Base-by-base conservation (phyloP, 306 rosid species). In the Rosa multiflora region DNA sequence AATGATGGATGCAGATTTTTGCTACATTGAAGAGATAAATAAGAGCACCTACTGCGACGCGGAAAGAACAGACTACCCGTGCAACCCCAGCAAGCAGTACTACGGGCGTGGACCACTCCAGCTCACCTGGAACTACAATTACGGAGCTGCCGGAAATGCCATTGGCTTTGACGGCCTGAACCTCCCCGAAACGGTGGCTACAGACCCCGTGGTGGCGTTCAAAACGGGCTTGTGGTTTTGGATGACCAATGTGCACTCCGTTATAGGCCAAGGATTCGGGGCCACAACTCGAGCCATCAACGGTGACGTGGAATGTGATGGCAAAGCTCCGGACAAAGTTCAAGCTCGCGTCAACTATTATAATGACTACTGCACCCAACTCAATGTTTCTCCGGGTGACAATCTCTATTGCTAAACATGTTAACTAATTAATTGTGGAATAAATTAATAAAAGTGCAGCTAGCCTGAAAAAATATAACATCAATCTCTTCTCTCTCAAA, bases 211-310 rank as follows among this genome's bases (percentile, higher is more conserved):
- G 23, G 3, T 70, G 10, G 66, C 72, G 0, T 79, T 79, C 42
- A 71, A 71, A 72, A 20, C 82, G 0, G 76, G 81, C 5, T 13
- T 83, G 67, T 83, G 87, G 87, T 83, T 3, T 62, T 80, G 87
- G 87, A 83, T 64, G 69, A 70, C 4, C 56, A 66, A 18, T 26
- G 81, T 64, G n/a, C 78, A 56, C 4, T 56, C 74, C 0, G 78
- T 35, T 2, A 0, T 83, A 10, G 13, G 76, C n/a, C 75, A 80
- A 64, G 87, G 87, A 5, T 83, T 83, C 26, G 87, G 87, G 13
- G 87, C 72, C 42, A 83, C 87, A 10, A 83, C 37, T 32, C 64
- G 71, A 26, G 71, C 67, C 17, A 70, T 83, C 20, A 83, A 83
- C 10, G 83, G 86, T 8, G 13, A 8, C 5, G 20, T 71, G 1